A percentile compares a stretch with the other conserved stretches of the same genome.
These are phyloP conservation scores for Cyclotella cryptica DNA, from an alignment of 108 stramenopile genomes.

Conservation along the genomic window DNA sequence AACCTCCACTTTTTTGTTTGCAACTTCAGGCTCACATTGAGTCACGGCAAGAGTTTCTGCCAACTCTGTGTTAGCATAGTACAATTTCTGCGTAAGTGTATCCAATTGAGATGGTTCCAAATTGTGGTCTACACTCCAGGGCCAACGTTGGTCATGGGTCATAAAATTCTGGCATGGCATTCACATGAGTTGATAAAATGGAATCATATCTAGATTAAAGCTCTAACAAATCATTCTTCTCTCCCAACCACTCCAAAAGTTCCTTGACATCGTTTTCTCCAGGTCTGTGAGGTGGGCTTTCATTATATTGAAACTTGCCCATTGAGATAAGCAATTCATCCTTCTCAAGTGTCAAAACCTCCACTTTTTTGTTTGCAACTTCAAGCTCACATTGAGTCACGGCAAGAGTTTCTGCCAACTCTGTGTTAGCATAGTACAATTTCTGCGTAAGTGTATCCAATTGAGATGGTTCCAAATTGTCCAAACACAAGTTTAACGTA, in stretches of 20 bases:
- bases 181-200: too few species aligned
- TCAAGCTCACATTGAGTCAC: slow-evolving; percentile 17
- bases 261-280: neutral
- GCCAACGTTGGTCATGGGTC: too few species aligned
- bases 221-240: slow-evolving; percentile 3
- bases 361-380: neutral
- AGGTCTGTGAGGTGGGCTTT: neutral
- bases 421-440: slow-evolving; percentile 15
- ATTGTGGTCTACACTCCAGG: too few species aligned
- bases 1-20: neutral
- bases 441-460: slow-evolving; percentile 18
- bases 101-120: slow-evolving; percentile 4
- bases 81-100: slow-evolving; percentile 21
- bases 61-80: too few species aligned
- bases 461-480: slow-evolving; percentile 3
- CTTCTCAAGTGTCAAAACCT: slow-evolving; percentile 6
- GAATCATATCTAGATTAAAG: too few species aligned
- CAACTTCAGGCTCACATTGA: slow-evolving; percentile 12
- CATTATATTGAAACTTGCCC: neutral
- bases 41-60: slow-evolving; percentile 21
- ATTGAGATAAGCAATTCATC: neutral
- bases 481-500: neutral
- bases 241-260: slow-evolving; percentile 13
- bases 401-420: slow-evolving; percentile 27
- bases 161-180: too few species aligned